Percentiles rank a stretch among this genome's conserved stretches.
phyloP scores from a whole-genome alignment of 257 asterid genomes.

The Scutellaria baicalensis region DNA sequence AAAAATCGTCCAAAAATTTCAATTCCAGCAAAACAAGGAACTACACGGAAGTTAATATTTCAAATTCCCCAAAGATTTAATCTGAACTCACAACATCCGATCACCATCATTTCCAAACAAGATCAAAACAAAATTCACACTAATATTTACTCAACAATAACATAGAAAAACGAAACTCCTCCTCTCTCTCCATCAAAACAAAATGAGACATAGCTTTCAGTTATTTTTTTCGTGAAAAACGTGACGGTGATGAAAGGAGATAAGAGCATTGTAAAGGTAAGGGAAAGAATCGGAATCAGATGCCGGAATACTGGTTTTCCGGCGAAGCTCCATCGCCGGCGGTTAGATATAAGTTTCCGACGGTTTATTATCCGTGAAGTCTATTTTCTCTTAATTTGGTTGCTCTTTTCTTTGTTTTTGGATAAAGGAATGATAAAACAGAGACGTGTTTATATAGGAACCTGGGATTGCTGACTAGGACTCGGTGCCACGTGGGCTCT shows the following conservation, averaged over 20 bases:
- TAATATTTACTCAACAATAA: conserved; percentile 7
- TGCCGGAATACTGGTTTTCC: conserved; percentile 34
- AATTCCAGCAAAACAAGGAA: neutral
- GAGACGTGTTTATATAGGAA: conserved; percentile 29
- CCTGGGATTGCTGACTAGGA: conserved; percentile 31
- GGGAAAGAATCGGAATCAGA: conserved; percentile 14
- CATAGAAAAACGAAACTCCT: neutral
- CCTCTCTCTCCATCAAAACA: neutral
- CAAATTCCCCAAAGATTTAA: conserved; percentile 10
- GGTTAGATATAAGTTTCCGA: neutral
- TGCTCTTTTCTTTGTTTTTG: neutral
- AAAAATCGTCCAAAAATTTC: neutral
- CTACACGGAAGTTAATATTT: neutral
- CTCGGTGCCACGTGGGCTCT: conserved; percentile 29
- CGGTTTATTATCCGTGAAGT: neutral
- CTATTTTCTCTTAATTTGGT: neutral
- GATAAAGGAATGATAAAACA: neutral
- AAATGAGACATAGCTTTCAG: neutral
- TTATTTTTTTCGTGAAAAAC: conserved; percentile 57
- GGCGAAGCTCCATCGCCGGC: conserved; percentile 37
- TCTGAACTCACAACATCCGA: conserved; percentile 20
- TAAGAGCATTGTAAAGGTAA: conserved; percentile 20
- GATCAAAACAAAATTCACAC: conserved; percentile 8
- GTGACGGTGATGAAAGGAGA: conserved; percentile 54
- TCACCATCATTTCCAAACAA: conserved; percentile 15